phyloP scores from a whole-genome alignment of 805 yeast species.

The Ogataea sp. region DNA sequence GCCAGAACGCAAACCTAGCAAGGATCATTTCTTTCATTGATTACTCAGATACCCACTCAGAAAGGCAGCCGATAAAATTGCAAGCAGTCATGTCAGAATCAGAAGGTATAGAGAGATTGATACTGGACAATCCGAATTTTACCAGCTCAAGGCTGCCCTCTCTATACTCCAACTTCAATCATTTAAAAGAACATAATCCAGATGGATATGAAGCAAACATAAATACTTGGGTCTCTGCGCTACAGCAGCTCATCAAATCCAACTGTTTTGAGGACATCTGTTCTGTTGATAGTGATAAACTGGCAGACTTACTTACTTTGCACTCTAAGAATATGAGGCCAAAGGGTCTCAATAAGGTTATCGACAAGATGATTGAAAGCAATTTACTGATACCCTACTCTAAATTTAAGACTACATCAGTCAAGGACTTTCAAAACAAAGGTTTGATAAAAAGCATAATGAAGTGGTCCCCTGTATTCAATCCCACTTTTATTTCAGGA shows the following conservation, averaged over 20 bases:
- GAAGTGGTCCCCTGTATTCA: background rate
- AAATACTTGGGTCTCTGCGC: constrained; percentile 34
- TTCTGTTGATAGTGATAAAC: constrained; percentile 11
- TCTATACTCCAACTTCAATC: constrained; percentile 38
- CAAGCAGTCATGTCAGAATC: too few species aligned
- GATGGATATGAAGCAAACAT: constrained; percentile 46
- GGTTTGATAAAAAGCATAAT: background rate
- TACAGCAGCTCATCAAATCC: constrained; percentile 18
- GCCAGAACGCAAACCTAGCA: too few species aligned
- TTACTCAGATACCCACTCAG: too few species aligned
- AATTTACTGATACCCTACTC: constrained; percentile 16
- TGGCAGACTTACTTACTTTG: constrained; percentile 10
- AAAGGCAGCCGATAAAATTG: too few species aligned
- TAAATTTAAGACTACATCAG: constrained; percentile 4
- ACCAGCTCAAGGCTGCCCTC: constrained; percentile 33
- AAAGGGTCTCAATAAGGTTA: constrained; percentile 16
- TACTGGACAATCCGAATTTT: constrained; percentile 24
- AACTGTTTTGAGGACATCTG: constrained; percentile 20
- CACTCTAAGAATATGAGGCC: constrained; percentile 11
- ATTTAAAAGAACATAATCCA: constrained; percentile 32
- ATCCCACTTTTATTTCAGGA: constrained; percentile 3
- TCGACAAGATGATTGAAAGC: constrained; percentile 14
- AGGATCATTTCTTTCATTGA: too few species aligned
- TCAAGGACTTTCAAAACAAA: constrained; percentile 1
- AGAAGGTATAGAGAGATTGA: constrained; percentile 1